Conservation (phyloP, 2,329 filamentous ascomycete genomes). For the Fusarium austroafricanum region DNA sequence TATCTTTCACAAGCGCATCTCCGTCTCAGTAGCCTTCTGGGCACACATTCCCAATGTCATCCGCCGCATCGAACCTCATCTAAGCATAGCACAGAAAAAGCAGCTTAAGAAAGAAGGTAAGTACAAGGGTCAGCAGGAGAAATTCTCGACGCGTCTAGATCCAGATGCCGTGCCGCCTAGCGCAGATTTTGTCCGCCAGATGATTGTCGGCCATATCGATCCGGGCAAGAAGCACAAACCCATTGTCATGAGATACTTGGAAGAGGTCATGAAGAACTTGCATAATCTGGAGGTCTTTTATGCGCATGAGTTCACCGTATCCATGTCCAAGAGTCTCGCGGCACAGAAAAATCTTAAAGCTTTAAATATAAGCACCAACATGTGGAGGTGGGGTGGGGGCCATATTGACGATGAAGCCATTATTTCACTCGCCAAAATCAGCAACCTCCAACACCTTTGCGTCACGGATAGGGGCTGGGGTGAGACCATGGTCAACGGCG, state of each 20-base stretch:
- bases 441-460: slow-evolving; percentile 5
- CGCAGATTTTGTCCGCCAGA: slow-evolving; percentile 6
- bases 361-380: accelerated
- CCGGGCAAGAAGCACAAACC: neutral
- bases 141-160: neutral
- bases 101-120: neutral
- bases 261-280: slow-evolving; percentile 16
- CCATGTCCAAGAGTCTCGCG: neutral
- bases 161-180: neutral
- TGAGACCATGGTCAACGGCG: accelerated
- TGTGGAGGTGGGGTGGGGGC: no score
- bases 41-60: neutral
- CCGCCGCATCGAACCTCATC: neutral
- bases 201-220: neutral
- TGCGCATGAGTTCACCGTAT: neutral
- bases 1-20: neutral
- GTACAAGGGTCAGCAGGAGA: neutral
- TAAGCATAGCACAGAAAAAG: slow-evolving; percentile 15
- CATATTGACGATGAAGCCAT: neutral
- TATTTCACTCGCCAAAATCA: neutral
- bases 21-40: neutral
- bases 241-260: neutral
- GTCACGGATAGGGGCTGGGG: neutral
- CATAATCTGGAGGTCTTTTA: neutral
- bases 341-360: neutral